Conservation (phyloP, 2,329 filamentous ascomycete species). For the Botryosphaeria agaves region DNA sequence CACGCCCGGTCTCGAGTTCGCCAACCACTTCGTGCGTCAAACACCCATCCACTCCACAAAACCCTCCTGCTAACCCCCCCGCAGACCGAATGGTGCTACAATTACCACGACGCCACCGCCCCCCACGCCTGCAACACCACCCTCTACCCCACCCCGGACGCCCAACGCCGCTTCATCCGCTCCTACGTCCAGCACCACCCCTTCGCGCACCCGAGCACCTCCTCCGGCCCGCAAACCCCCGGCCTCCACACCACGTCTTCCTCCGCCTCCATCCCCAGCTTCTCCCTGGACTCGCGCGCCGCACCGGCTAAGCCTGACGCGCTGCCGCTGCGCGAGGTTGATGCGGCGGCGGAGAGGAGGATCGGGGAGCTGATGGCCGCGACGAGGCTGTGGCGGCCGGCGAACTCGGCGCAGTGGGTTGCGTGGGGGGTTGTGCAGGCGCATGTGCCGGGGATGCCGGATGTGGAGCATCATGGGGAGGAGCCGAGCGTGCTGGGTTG, state of each 20-base stretch:
- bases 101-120: slow-evolving; percentile 62
- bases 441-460: slow-evolving; percentile 59
- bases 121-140: slow-evolving; percentile 51
- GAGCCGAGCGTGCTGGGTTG: neutral
- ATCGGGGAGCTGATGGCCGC: slow-evolving; percentile 59
- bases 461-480: slow-evolving; percentile 2
- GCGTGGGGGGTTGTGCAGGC: slow-evolving; percentile 96
- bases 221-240: slow-evolving; percentile 1
- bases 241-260: neutral
- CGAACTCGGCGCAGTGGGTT: slow-evolving; percentile 81
- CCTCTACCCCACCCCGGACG: slow-evolving; percentile 58
- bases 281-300: slow-evolving; percentile 22
- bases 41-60: neutral
- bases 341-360: slow-evolving; percentile 43
- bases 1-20: slow-evolving; percentile 72
- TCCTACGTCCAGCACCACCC: slow-evolving; percentile 76
- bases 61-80: neutral
- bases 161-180: slow-evolving; percentile 71
- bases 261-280: slow-evolving; percentile 7
- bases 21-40: slow-evolving; percentile 70
- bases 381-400: slow-evolving; percentile 67
- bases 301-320: slow-evolving; percentile 41
- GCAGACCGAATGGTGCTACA: slow-evolving; percentile 85
- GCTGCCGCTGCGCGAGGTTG: no score
- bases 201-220: slow-evolving; percentile 25